phyloP scores from a whole-genome alignment of 2,329 filamentous ascomycete genomes.

The Penicillium sp. region DNA sequence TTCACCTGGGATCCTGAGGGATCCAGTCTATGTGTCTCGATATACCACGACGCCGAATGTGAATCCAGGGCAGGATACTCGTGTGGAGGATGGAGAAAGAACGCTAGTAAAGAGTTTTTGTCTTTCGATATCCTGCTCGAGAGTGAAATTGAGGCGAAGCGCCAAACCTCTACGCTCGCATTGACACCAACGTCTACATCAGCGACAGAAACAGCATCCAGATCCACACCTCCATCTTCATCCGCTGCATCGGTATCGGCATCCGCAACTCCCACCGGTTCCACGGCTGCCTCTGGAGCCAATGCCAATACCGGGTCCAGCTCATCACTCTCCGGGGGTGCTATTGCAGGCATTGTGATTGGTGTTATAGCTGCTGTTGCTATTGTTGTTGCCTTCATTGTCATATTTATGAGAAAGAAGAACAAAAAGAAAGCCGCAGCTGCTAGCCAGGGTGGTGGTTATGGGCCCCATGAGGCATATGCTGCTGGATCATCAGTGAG shows the following conservation, averaged over 20 bases:
- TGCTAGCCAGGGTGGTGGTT: not conserved
- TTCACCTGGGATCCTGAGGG: slow-evolving; percentile 19
- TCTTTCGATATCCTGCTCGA: slow-evolving; percentile 8
- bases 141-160: not conserved
- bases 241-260: not conserved
- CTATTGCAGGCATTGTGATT: slow-evolving; percentile 14
- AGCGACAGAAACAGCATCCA: not conserved
- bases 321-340: slow-evolving; percentile 7
- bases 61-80: slow-evolving; percentile 6
- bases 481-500: slow-evolving; percentile 1
- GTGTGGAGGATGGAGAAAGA: slow-evolving; percentile 12
- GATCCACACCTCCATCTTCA: not conserved
- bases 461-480: slow-evolving; percentile 1
- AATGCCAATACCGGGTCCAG: not conserved
- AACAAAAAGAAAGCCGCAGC: not conserved
- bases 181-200: not conserved
- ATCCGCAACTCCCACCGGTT: not conserved
- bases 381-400: not conserved
- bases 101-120: slow-evolving; percentile 6
- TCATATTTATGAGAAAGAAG: slow-evolving; percentile 1
- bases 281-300: not conserved
- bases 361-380: slow-evolving; percentile 7
- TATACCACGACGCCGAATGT: slow-evolving; percentile 14
- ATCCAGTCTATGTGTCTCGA: slow-evolving; percentile 12
- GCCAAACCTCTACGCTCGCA: not conserved